Evolutionary conservation across 306 rosid species (phyloP), one percentile per base, ranked within the genome.

Genomic region (Malus domestica): DNA sequence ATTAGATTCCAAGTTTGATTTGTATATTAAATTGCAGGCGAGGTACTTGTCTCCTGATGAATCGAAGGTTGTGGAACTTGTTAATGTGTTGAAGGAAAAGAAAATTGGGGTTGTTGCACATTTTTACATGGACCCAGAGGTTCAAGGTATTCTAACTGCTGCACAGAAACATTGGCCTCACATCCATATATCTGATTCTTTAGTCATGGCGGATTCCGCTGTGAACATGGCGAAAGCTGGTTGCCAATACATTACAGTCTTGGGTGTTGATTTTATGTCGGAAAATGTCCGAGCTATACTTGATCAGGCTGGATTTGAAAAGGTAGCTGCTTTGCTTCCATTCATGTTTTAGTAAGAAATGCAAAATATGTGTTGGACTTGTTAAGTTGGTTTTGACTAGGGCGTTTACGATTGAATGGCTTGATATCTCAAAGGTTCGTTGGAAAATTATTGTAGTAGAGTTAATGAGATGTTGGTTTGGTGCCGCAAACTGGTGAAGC

Each of bases 41-140:
- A 95, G 84, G 76, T 95, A 87, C 83, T 80, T 95, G 76, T 84
- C 81, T 61, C 99, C 99, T 0, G 61, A 92, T 76, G 90, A 86
- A 78, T 55, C 35, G 14, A 88, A 80, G 61, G 95, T 92, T 74
- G 63, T 78, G 76, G 96, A 90, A 65, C 93, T 95, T 69, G 89
- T 90, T 46, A 72, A 76, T 55, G 86, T 86, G 85, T 81, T 95
- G 23, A 88, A 78, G 85, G 97, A 90, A 85, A 95, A 95, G 87
- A 90, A 86, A 78, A 95, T 95, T 75, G 99, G 99, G 54, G 80
- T 95, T 68, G 99, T 89, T 86, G 99, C 99, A 44, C 98, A 95
- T 78, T 95, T 95, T 81, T 95, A 92, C 90, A 95, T 95, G 99
- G 99, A 95, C 82, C 99, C 99, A 60, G 97, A 95, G 82, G 96